phyloP scores from a whole-genome alignment of 2,329 filamentous ascomycete genomes.

The Conoideocrella luteorostrata region DNA sequence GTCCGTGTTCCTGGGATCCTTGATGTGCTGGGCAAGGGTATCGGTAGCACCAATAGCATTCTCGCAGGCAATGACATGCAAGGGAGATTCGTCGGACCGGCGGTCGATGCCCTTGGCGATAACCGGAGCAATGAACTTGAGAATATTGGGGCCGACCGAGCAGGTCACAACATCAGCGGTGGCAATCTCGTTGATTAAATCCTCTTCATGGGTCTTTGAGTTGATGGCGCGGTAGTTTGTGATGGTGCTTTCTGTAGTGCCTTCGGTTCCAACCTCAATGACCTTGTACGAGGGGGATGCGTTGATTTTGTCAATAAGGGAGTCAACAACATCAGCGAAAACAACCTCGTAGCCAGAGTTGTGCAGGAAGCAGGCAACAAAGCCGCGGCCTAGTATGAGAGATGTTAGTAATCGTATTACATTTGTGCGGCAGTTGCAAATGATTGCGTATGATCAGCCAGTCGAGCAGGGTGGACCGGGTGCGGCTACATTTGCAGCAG shows the following conservation, averaged over 20 bases:
- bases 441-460: not conserved
- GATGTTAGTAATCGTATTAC: slow-evolving; percentile 12
- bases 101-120: slow-evolving; percentile 90
- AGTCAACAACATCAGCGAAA: slow-evolving; percentile 90
- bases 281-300: slow-evolving; percentile 74
- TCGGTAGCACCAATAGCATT: slow-evolving; percentile 95
- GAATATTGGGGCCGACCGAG: slow-evolving; percentile 91
- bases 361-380: slow-evolving; percentile 87
- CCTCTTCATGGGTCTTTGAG: slow-evolving; percentile 75
- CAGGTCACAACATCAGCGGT: slow-evolving; percentile 90
- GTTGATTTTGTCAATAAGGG: slow-evolving; percentile 74
- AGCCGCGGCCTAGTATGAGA: slow-evolving; percentile 54
- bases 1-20: slow-evolving; percentile 64
- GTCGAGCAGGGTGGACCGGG: not conserved
- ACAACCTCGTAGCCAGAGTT: slow-evolving; percentile 93
- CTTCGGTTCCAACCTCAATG: slow-evolving; percentile 83
- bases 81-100: slow-evolving; percentile 59
- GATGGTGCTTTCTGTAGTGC: slow-evolving; percentile 74
- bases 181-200: slow-evolving; percentile 78
- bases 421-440: too few relatives aligned
- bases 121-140: slow-evolving; percentile 91
- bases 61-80: slow-evolving; percentile 95
- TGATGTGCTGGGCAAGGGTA: slow-evolving; percentile 76
- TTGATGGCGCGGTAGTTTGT: slow-evolving; percentile 97
- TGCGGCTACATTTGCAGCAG: not conserved